A percentile compares a stretch with the other conserved stretches of the same genome.
Conservation (phyloP, 1,284 basidiomycete genomes). For the Veloboletus limbatus region DNA sequence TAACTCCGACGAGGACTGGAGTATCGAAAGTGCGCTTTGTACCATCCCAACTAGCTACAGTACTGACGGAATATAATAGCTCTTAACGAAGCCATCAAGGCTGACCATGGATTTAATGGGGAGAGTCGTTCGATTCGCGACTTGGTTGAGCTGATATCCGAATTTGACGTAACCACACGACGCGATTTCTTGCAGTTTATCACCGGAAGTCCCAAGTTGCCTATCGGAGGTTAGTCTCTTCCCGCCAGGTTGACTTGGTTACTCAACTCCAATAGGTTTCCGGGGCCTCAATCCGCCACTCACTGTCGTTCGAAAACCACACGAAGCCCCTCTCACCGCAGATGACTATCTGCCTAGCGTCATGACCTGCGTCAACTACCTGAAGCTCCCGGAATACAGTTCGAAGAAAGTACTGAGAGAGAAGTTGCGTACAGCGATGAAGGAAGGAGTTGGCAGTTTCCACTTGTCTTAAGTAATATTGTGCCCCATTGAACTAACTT, state of each 20-base stretch:
- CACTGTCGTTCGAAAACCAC: slow-evolving; percentile 96
- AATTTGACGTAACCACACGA: slow-evolving; percentile 71
- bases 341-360: slow-evolving; percentile 97
- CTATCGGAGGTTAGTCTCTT: slow-evolving; percentile 75
- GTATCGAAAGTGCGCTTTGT: slow-evolving; percentile 67
- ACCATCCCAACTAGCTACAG: neutral
- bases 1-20: slow-evolving; percentile 95
- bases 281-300: slow-evolving; percentile 90
- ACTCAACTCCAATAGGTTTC: slow-evolving; percentile 63
- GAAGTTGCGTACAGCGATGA: slow-evolving; percentile 79
- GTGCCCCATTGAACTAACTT: slow-evolving; percentile 21
- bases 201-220: slow-evolving; percentile 91
- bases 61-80: slow-evolving; percentile 41
- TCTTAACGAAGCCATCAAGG: slow-evolving; percentile 88
- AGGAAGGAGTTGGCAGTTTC: slow-evolving; percentile 92
- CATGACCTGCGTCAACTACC: slow-evolving; percentile 98
- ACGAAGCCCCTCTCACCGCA: slow-evolving; percentile 85
- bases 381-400: slow-evolving; percentile 93
- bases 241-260: neutral
- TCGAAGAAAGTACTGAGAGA: slow-evolving; percentile 77
- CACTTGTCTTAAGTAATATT: slow-evolving; percentile 71
- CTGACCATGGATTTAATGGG: slow-evolving; percentile 96
- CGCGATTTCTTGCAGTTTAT: slow-evolving; percentile 96
- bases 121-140: slow-evolving; percentile 90
- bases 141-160: slow-evolving; percentile 84